phyloP scores from a whole-genome alignment of 805 yeast species.

The Scheffersomyces ergatensis region DNA sequence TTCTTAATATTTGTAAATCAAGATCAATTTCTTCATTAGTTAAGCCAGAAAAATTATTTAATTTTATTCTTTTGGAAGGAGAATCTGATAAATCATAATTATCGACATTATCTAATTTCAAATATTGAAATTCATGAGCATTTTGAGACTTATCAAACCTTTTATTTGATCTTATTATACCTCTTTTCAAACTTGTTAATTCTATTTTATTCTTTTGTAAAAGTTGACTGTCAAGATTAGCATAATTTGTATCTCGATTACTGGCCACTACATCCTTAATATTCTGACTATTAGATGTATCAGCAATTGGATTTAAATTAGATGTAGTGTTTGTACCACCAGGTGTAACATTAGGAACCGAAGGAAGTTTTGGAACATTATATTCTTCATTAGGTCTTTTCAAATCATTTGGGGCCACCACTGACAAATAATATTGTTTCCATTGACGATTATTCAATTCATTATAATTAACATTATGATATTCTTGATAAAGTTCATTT shows the following conservation, averaged over 20 bases:
- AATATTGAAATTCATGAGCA: neutral
- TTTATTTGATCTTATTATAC: neutral
- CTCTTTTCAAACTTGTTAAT: conserved; percentile 16
- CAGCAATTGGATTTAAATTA: neutral
- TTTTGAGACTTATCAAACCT: neutral
- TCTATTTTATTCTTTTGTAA: conserved; percentile 29
- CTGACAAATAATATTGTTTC: conserved; percentile 25
- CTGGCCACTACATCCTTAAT: neutral
- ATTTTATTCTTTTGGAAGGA: conserved; percentile 5
- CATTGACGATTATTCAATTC: conserved; percentile 6
- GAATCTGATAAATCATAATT: neutral
- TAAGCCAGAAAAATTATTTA: conserved; percentile 19
- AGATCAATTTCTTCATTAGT: conserved; percentile 19
- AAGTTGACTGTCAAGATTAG: conserved; percentile 17
- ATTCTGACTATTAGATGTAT: conserved; percentile 4
- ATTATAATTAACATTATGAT: conserved; percentile 18
- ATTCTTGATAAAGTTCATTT: conserved; percentile 25
- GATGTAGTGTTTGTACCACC: neutral
- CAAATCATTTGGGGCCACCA: conserved; percentile 16
- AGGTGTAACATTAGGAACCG: neutral
- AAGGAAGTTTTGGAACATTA: neutral
- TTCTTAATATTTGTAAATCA: conserved; percentile 20
- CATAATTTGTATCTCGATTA: conserved; percentile 18
- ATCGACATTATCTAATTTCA: neutral
- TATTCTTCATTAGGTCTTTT: conserved; percentile 7